Percentiles rank a stretch among this genome's conserved stretches.
Conservation (phyloP, 352 stramenopile species). For the Pythium biforme region DNA sequence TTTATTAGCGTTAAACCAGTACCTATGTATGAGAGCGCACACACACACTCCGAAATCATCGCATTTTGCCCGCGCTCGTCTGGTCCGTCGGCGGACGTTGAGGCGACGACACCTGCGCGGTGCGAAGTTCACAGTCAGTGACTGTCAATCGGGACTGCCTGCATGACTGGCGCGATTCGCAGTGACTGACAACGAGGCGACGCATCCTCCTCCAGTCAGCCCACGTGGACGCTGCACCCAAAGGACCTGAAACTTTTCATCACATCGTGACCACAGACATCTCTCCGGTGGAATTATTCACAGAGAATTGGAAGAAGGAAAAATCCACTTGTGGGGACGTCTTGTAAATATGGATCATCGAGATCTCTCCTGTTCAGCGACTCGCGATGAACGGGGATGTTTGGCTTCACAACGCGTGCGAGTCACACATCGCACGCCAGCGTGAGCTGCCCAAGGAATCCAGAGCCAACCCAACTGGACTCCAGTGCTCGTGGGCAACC, state of each 20-base stretch:
- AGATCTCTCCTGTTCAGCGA: background rate
- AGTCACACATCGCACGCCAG: conserved; percentile 16
- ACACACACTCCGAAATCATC: too few relatives aligned
- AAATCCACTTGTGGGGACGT: background rate
- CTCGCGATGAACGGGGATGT: too few relatives aligned
- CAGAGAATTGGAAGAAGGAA: background rate
- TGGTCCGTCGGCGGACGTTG: too few relatives aligned
- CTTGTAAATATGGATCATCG: background rate
- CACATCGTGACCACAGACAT: background rate
- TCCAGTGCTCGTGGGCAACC: background rate
- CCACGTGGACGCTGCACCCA: background rate
- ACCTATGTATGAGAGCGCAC: too few relatives aligned
- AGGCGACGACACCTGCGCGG: too few relatives aligned
- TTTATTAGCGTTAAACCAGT: too few relatives aligned
- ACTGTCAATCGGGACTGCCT: background rate
- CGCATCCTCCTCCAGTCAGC: background rate
- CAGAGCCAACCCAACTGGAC: conserved; percentile 5
- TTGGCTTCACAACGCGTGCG: conserved; percentile 1
- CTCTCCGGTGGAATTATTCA: background rate
- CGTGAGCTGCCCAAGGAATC: conserved; percentile 7
- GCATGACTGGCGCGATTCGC: too few relatives aligned
- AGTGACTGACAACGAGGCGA: background rate
- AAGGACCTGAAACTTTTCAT: background rate
- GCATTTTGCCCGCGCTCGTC: too few relatives aligned
- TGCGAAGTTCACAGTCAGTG: background rate